Conservation (phyloP, 2,329 filamentous ascomycete species). For the Blastomyces silverae region DNA sequence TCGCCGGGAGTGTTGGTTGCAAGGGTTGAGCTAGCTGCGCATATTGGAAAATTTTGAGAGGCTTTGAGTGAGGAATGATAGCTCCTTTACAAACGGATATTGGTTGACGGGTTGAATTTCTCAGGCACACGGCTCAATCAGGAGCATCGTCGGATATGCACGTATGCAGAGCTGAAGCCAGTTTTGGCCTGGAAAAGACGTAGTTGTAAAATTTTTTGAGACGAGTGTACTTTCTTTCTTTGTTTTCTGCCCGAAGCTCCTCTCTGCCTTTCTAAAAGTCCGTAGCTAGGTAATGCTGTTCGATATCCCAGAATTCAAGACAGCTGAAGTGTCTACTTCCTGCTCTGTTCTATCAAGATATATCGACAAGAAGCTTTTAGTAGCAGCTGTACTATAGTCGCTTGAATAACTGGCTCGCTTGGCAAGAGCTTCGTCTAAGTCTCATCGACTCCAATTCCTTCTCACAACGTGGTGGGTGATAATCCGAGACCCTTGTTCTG, state of each 20-base stretch:
- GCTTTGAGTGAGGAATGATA: conserved; percentile 10
- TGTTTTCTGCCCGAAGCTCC: conserved; percentile 30
- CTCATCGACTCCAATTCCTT: conserved; percentile 21
- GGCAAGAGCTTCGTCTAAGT: conserved; percentile 26
- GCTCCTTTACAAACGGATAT: conserved; percentile 15
- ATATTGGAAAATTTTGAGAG: conserved; percentile 3
- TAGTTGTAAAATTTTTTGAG: conserved; percentile 17
- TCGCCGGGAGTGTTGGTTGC: background rate
- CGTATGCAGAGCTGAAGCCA: conserved; percentile 10
- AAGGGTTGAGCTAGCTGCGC: conserved; percentile 1
- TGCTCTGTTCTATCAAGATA: conserved; percentile 61
- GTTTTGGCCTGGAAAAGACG: conserved; percentile 11
- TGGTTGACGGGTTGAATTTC: conserved; percentile 5
- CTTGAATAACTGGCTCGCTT: conserved; percentile 34
- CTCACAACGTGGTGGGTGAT: conserved; percentile 6
- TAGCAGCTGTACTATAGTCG: conserved; percentile 45
- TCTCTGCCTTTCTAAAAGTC: conserved; percentile 58
- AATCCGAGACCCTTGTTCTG: conserved; percentile 9
- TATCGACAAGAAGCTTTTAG: conserved; percentile 62
- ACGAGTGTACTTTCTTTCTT: conserved; percentile 33
- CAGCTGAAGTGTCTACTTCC: conserved; percentile 42
- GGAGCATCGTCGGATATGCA: conserved; percentile 17
- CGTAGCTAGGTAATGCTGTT: conserved; percentile 60
- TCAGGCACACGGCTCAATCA: conserved; percentile 6
- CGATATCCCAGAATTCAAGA: conserved; percentile 35